These are phyloP conservation scores for Amylocystis lapponica DNA, from an alignment of 768 basidiomycete genomes.

Conservation along the genomic window DNA sequence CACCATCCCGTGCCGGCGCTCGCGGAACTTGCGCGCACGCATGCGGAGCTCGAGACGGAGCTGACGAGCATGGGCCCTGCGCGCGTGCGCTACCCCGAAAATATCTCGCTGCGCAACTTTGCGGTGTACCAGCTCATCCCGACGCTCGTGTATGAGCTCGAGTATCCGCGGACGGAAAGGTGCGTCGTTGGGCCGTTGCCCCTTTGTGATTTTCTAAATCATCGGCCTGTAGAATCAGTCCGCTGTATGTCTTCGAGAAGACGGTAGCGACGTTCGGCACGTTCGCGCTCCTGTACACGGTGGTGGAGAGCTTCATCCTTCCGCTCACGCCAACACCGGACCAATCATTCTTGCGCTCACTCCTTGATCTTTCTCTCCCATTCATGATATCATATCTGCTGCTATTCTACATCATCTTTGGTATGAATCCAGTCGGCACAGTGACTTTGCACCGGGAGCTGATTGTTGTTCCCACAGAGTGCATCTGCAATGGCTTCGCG, in stretches of 20 bases:
- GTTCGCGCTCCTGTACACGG: constrained; percentile 88
- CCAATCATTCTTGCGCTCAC: constrained; percentile 67
- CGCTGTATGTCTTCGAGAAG: constrained; percentile 69
- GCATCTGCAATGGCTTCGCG: constrained; percentile 94
- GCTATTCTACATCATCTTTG: constrained; percentile 82
- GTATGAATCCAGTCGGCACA: constrained; percentile 26
- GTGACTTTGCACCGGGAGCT: background rate
- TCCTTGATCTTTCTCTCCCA: constrained; percentile 85
- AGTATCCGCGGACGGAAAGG: constrained; percentile 89
- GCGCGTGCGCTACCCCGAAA: constrained; percentile 75
- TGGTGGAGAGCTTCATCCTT: constrained; percentile 91
- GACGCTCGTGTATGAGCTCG: constrained; percentile 92
- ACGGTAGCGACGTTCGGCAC: constrained; percentile 89
- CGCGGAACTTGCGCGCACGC: constrained; percentile 64
- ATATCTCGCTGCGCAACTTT: constrained; percentile 79
- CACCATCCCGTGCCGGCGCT: constrained; percentile 65
- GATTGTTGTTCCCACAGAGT: constrained; percentile 48
- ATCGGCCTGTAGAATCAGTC: constrained; percentile 47
- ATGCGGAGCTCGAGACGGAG: constrained; percentile 72
- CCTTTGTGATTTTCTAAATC: background rate
- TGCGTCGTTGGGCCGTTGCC: constrained; percentile 28
- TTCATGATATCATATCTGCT: constrained; percentile 92
- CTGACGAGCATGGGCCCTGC: constrained; percentile 66
- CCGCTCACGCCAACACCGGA: constrained; percentile 67
- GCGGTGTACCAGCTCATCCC: constrained; percentile 83